Base-by-base conservation (phyloP, 192 early-diverging fungal species). In the Backusella australiensis region DNA sequence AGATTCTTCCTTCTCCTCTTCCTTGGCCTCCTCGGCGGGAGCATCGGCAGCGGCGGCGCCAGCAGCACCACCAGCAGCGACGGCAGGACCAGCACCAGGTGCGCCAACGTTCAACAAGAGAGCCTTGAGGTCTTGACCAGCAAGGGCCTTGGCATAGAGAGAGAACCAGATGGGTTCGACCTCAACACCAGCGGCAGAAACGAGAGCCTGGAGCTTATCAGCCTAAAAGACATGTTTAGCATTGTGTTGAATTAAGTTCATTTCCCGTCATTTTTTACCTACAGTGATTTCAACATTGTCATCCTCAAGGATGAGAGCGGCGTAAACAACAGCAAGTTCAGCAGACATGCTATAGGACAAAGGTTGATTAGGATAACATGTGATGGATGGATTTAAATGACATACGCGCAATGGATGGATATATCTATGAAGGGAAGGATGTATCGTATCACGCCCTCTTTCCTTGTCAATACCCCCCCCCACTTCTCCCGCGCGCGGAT, bases 121-220 rank as follows among this genome's bases (percentile, higher is more conserved):
- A 82, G 92, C 90, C 80, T 83, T 88, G 72, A 99, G 83, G 86
- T 97, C 92, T 90, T 94, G 92, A 77, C 96, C 95, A 76, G 88
- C 95, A 78, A 99, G 93, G 73, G 97, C 97, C 93, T 99, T 99
- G 89, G 97, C 95, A 89, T 97, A 99, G 80, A 98, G 89, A 85
- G 83, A 88, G 83, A 93, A 93, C 95, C 95, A 99, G 91, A 98
- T 94, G 77, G 94, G 85, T 87, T 99, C 96, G 77, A 97, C 91
- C 49, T 92, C 88, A 77, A 95, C 78, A 85, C 95, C 95, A 76
- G 97, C 95, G 73, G 96, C 94, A 82, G 91, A 92, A 87, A 94
- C 93, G 86, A 99, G 88, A 72, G 94, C 86, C 86, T 89, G 87
- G 75, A 99, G 90, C 91, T 96, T 96, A 88, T 98, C 97, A 75